phyloP scores from a whole-genome alignment of 1,284 basidiomycete species.

The Stygiomarasmius scandens region DNA sequence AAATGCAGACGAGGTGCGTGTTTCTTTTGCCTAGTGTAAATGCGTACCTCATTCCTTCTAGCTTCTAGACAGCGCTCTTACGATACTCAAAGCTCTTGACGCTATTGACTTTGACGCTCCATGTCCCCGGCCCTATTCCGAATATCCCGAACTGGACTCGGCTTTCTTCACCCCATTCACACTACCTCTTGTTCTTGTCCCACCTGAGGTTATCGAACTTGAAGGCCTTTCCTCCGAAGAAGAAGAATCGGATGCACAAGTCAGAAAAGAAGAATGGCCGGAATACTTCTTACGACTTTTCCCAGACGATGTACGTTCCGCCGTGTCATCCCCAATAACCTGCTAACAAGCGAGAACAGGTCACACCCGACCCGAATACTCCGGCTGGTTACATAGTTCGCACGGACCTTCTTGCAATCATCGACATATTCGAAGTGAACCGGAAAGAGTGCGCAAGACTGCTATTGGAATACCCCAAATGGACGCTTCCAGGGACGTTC shows the following conservation, averaged over 20 bases:
- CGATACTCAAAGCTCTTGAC: slow-evolving; percentile 55
- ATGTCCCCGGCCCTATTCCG: slow-evolving; percentile 70
- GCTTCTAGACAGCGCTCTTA: slow-evolving; percentile 7
- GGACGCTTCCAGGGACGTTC: slow-evolving; percentile 85
- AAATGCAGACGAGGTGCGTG: slow-evolving; percentile 60
- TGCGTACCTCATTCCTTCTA: slow-evolving; percentile 2
- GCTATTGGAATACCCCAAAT: slow-evolving; percentile 86
- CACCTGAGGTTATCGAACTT: slow-evolving; percentile 84
- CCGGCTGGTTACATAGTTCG: slow-evolving; percentile 83
- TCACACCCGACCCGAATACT: slow-evolving; percentile 75
- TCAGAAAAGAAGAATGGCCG: slow-evolving; percentile 81
- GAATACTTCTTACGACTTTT: slow-evolving; percentile 76
- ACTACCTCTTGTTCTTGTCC: slow-evolving; percentile 80
- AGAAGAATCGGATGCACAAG: slow-evolving; percentile 60
- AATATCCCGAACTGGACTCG: slow-evolving; percentile 49
- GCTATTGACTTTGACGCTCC: slow-evolving; percentile 48
- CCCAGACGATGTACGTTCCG: slow-evolving; percentile 66
- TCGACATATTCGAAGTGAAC: slow-evolving; percentile 95
- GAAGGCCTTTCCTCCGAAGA: slow-evolving; percentile 67
- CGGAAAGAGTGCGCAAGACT: slow-evolving; percentile 92
- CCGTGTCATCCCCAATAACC: background rate
- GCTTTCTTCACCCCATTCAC: slow-evolving; percentile 57
- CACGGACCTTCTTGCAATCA: slow-evolving; percentile 77
- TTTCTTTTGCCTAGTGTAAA: background rate
- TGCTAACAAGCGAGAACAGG: slow-evolving; percentile 40